phyloP scores from a whole-genome alignment of 148 eudicot species.

The Fagopyrum tataricum region DNA sequence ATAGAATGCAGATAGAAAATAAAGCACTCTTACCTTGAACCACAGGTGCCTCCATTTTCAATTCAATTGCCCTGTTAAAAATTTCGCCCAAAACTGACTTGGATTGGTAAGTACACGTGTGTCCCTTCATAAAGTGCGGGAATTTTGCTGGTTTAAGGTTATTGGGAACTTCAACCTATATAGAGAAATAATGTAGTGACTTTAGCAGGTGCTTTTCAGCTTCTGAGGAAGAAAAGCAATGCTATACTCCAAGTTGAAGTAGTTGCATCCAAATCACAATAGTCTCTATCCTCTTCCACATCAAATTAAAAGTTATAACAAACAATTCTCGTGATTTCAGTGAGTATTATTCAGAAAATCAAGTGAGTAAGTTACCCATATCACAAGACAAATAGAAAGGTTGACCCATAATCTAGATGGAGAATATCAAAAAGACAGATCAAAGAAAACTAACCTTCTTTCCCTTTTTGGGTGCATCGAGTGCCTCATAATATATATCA shows the following conservation, averaged over 20 bases:
- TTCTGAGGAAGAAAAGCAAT: neutral
- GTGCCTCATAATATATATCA: constrained; percentile 63
- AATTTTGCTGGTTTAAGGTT: constrained; percentile 23
- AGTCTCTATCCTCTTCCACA: neutral
- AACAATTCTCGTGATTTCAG: neutral
- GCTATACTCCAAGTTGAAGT: neutral
- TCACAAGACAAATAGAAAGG: neutral
- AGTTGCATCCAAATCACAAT: neutral
- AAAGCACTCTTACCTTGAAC: constrained; percentile 26
- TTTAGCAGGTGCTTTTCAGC: neutral
- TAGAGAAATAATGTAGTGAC: neutral
- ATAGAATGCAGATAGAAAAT: neutral
- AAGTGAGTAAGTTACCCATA: neutral
- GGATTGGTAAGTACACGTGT: constrained; percentile 27
- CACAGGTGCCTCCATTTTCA: constrained; percentile 3
- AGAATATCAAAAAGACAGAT: neutral
- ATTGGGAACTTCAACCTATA: constrained; percentile 45
- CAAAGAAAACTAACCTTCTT: constrained; percentile 31
- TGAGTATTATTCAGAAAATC: neutral
- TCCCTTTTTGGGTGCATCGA: constrained; percentile 79
- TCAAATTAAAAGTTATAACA: neutral
- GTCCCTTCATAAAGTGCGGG: constrained; percentile 58
- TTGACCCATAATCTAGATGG: neutral
- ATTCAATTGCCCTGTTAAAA: constrained; percentile 27
- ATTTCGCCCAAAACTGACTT: constrained; percentile 52